Conservation (phyloP, 345 rosid genomes). For the Brassica cretica region DNA sequence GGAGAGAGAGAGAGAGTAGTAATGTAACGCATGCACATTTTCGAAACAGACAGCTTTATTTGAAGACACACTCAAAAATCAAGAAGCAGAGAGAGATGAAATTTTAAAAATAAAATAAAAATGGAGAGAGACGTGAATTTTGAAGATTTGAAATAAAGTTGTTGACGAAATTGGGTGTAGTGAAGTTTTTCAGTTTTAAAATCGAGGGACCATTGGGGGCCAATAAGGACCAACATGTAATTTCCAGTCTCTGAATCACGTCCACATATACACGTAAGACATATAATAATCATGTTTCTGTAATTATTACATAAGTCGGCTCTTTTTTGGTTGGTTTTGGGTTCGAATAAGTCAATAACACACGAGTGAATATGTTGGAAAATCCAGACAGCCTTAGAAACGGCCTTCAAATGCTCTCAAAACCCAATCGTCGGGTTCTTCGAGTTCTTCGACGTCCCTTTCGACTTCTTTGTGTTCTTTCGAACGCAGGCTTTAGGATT, state of each 20-base stretch:
- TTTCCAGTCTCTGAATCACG: not conserved
- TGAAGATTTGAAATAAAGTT: slow-evolving; percentile 44
- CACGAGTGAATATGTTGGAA: not conserved
- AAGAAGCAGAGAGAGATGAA: slow-evolving; percentile 20
- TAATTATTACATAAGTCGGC: not conserved
- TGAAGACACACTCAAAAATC: slow-evolving; percentile 29
- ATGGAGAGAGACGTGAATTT: not conserved
- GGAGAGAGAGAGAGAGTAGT: slow-evolving; percentile 26
- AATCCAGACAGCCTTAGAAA: too few relatives aligned
- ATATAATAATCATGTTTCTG: not conserved
- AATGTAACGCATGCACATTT: slow-evolving; percentile 31
- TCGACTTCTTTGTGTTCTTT: too few relatives aligned
- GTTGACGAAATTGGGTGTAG: slow-evolving; percentile 10
- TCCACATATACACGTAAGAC: slow-evolving; percentile 17
- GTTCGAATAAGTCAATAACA: not conserved
- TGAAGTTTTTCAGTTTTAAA: slow-evolving; percentile 10
- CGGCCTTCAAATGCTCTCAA: too few relatives aligned
- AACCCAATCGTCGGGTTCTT: too few relatives aligned
- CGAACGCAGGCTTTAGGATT: too few relatives aligned
- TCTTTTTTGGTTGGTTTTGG: not conserved
- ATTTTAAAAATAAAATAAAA: not conserved
- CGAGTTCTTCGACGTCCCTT: too few relatives aligned
- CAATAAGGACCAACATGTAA: slow-evolving; percentile 11
- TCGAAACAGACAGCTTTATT: slow-evolving; percentile 38
- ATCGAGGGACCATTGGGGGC: slow-evolving; percentile 28